A percentile compares a stretch with the other conserved stretches of the same genome.
These are phyloP conservation scores for Coniochaeta ligniaria DNA, from an alignment of 2,329 filamentous ascomycete genomes.

Conservation along the genomic window DNA sequence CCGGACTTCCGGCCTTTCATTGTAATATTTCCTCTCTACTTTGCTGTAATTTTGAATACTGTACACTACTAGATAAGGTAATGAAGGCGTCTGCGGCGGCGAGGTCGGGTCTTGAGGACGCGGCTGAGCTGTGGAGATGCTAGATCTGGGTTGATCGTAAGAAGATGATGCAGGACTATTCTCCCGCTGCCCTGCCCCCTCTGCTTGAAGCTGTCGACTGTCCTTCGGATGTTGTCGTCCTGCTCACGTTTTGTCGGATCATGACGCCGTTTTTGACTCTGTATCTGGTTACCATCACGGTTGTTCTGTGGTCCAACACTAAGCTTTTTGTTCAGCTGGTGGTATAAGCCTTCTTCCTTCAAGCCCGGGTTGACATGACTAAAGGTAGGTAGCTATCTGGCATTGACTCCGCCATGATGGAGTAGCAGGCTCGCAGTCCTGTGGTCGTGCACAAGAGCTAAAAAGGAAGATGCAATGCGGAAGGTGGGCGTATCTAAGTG, in stretches of 20 bases:
- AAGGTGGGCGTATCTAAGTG: not conserved
- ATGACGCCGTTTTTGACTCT: not conserved
- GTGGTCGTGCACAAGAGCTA: not conserved
- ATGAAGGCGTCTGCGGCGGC: not conserved
- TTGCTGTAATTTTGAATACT: not conserved
- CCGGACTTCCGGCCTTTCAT: not conserved
- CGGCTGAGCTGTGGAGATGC: not conserved
- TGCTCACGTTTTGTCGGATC: not conserved
- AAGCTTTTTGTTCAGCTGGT: not conserved
- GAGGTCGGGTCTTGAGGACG: not conserved
- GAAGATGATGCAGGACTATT: not conserved
- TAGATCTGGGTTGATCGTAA: not conserved
- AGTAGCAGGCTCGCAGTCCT: not conserved
- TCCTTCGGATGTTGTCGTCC: too few relatives aligned
- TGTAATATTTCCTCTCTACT: slow-evolving; percentile 1
- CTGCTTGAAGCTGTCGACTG: not conserved
- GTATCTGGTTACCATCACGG: not conserved
- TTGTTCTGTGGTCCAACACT: not conserved
- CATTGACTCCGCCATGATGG: not conserved
- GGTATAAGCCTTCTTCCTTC: not conserved
- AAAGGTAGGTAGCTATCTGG: not conserved
- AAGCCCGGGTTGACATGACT: not conserved
- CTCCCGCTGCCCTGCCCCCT: not conserved
- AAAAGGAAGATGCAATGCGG: not conserved
- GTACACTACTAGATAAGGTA: not conserved